Base-by-base conservation (phyloP, 371 early-diverging fungal genomes). In the Dinochytrium kinnereticum region DNA sequence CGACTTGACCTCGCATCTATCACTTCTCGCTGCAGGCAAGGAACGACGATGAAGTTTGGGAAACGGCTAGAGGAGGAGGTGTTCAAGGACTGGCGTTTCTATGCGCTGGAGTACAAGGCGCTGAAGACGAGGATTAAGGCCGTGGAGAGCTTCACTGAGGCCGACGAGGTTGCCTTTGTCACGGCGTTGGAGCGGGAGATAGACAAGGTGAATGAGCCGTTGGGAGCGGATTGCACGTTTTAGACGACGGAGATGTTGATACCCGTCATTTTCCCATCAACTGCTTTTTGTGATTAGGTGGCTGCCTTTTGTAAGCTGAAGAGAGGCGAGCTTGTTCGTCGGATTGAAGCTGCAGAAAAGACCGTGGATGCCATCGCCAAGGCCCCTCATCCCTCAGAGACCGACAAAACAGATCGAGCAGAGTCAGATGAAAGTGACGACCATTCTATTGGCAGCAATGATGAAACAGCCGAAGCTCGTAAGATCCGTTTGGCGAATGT, bases 11-110 rank as follows among this genome's bases (percentile, higher is more conserved):
- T n/a, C n/a, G n/a, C n/a, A n/a, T n/a, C n/a, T n/a, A n/a, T n/a
- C n/a, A n/a, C n/a, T n/a, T n/a, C n/a, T n/a, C n/a, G n/a, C n/a
- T n/a, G n/a, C n/a, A n/a, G n/a, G n/a, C n/a, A n/a, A n/a, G n/a
- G n/a, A n/a, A n/a, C n/a, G n/a, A 55, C 17, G 61, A 96, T 96
- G 97, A 94, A 94, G 85, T 96, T 95, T 86, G 94, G 94, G 68
- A 90, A 93, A 73, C 93, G 94, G 80, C 85, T 96, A 37, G 89
- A 90, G 71, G 91, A 91, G 44, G 88, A 91, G 64, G 88, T 92
- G 69, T 91, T 92, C 77, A 89, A 92, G 24, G 95, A 94, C 75
- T 96, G 96, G 93, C 88, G 88, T 53, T 86, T 87, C 70, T 90
- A 91, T 78, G 96, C 96, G 75, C 80, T 96, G 24, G 93, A 94